Conservation (phyloP, 2,329 filamentous ascomycete genomes). For the Trichoderma afroharzianum region DNA sequence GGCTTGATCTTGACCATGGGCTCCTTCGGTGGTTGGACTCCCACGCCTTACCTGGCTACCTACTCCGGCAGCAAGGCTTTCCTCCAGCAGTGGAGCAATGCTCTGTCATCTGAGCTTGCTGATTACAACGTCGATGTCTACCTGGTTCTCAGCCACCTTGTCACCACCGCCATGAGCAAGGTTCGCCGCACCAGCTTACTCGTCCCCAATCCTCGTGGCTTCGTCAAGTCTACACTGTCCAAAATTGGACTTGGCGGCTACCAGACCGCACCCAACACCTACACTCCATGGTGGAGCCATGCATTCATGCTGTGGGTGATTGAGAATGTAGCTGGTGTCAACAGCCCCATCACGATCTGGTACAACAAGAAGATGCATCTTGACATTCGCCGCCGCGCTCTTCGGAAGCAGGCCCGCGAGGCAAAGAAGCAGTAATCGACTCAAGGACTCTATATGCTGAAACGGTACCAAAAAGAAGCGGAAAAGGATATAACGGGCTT, state of each 20-base stretch:
- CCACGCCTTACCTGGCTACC: conserved; percentile 87
- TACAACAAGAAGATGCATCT: conserved; percentile 69
- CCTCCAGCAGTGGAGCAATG: conserved; percentile 90
- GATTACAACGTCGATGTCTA: conserved; percentile 83
- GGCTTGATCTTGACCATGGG: conserved; percentile 97
- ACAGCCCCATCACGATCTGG: conserved; percentile 44
- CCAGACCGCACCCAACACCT: conserved; percentile 75
- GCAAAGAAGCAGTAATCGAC: conserved; percentile 60
- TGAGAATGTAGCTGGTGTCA: conserved; percentile 53
- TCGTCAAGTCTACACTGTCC: conserved; percentile 72
- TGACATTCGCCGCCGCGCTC: conserved; percentile 74
- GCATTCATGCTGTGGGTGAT: conserved; percentile 83
- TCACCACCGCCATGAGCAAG: conserved; percentile 97
- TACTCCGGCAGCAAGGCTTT: conserved; percentile 99
- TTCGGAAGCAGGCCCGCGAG: conserved; percentile 80
- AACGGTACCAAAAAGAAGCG: no score
- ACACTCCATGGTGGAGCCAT: conserved; percentile 92
- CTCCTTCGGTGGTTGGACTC: conserved; percentile 88
- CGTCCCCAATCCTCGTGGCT: conserved; percentile 76
- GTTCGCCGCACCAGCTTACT: conserved; percentile 72
- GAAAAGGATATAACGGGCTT: background rate
- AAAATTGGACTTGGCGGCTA: conserved; percentile 82
- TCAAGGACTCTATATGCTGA: background rate
- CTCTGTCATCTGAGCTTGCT: conserved; percentile 78
- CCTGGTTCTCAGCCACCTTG: conserved; percentile 85